phyloP scores from a whole-genome alignment of 2,329 filamentous ascomycete genomes.

The Colletotrichum camelliae region DNA sequence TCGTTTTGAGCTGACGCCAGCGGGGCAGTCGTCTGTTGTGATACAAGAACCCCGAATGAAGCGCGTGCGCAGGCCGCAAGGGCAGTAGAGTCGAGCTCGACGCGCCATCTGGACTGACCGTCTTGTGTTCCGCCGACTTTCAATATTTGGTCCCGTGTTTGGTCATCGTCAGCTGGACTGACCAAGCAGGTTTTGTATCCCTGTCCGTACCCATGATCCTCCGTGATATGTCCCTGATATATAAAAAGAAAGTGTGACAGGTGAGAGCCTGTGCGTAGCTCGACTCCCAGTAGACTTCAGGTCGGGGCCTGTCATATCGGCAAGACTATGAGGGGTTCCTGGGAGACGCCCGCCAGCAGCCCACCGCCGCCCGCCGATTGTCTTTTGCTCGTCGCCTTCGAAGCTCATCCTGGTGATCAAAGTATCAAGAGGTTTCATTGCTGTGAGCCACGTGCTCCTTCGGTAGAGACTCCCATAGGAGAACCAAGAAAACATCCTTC shows the following conservation, averaged over 20 bases:
- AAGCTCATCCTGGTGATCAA: slow-evolving; percentile 9
- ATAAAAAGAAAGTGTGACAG: slow-evolving; percentile 14
- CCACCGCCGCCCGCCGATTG: not conserved
- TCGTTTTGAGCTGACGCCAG: not conserved
- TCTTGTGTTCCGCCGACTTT: not conserved
- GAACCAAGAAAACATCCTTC: not conserved
- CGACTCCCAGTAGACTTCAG: not conserved
- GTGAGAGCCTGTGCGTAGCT: slow-evolving; percentile 18
- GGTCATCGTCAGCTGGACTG: not conserved
- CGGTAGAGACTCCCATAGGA: not conserved
- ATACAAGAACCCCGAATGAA: not conserved
- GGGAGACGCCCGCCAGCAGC: not conserved
- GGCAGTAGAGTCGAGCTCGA: not conserved
- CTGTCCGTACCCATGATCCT: slow-evolving; percentile 10
- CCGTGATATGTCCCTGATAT: not conserved
- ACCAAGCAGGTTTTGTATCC: slow-evolving; percentile 16
- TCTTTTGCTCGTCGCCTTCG: not conserved
- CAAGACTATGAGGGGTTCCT: not conserved
- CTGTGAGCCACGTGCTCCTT: slow-evolving; percentile 6
- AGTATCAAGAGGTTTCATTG: slow-evolving; percentile 4
- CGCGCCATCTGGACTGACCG: not conserved
- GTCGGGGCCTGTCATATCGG: slow-evolving; percentile 4
- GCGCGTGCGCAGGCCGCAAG: not conserved
- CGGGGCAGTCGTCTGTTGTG: not conserved
- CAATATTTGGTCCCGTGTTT: not conserved